Conservation (phyloP, 805 yeast genomes). For the Pichia heedii region DNA sequence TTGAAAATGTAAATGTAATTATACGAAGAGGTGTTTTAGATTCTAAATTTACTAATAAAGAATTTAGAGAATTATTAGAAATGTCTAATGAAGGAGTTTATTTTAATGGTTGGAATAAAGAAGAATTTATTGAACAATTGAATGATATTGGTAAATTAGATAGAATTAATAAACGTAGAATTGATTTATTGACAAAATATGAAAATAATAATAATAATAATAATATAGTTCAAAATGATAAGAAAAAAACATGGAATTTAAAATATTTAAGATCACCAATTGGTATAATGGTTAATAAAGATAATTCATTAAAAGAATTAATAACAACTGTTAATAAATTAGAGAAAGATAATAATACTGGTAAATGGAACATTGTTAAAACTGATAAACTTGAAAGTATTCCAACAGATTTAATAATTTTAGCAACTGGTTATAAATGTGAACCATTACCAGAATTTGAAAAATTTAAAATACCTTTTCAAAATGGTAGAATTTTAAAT, state of each 20-base stretch:
- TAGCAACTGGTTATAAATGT: constrained; percentile 80
- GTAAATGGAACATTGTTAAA: constrained; percentile 26
- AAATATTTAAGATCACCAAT: constrained; percentile 63
- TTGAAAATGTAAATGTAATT: constrained; percentile 60
- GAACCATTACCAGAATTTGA: constrained; percentile 50
- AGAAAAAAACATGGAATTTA: constrained; percentile 47
- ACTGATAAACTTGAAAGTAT: constrained; percentile 18
- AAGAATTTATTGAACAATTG: constrained; percentile 26
- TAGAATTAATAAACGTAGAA: constrained; percentile 55
- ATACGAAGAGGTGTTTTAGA: constrained; percentile 83
- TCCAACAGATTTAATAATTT: constrained; percentile 57
- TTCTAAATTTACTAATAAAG: constrained; percentile 88
- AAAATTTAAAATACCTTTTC: constrained; percentile 39
- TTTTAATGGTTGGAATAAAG: constrained; percentile 39
- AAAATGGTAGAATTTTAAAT: constrained; percentile 38
- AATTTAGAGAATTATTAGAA: constrained; percentile 74
- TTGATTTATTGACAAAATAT: constrained; percentile 54
- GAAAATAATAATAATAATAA: constrained; percentile 2
- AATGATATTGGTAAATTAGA: constrained; percentile 25
- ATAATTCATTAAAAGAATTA: constrained; percentile 35
- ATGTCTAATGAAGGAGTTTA: constrained; percentile 35
- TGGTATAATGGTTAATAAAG: constrained; percentile 33
- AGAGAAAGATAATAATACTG: constrained; percentile 19
- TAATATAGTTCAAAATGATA: no score
- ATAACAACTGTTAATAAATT: constrained; percentile 42